Evolutionary conservation across 2,329 filamentous ascomycete species (phyloP).

Genomic region (Kalaharituber pfeilii): DNA sequence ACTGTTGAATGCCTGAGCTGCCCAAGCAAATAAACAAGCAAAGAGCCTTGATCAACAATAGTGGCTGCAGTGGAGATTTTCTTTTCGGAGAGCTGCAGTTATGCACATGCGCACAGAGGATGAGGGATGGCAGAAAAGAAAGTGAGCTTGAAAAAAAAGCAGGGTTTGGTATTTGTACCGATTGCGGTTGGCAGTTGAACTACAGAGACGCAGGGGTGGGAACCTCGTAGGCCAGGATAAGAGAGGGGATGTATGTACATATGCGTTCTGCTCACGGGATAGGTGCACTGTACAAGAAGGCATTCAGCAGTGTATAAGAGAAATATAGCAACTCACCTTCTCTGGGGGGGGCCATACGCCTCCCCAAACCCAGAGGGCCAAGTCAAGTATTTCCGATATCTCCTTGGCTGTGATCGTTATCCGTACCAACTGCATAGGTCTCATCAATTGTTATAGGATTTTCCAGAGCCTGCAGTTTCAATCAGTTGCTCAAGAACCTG

Average conservation of each 20-base stretch:
- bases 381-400: no score
- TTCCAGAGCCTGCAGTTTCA: no score
- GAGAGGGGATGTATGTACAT: neutral
- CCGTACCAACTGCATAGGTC: no score
- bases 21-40: neutral
- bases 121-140: slow-evolving; percentile 9
- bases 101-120: slow-evolving; percentile 18
- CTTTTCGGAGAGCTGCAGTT: slow-evolving; percentile 17
- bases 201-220: neutral
- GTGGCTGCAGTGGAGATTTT: slow-evolving; percentile 7
- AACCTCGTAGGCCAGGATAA: neutral
- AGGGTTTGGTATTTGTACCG: slow-evolving; percentile 10
- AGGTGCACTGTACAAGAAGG: no score
- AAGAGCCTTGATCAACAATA: neutral
- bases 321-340: no score
- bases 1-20: slow-evolving; percentile 1
- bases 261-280: neutral
- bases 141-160: slow-evolving; percentile 2
- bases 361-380: no score
- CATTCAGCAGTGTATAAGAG: no score
- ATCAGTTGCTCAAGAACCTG: no score
- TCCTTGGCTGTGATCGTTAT: no score
- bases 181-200: slow-evolving; percentile 2
- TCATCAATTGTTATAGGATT: no score
- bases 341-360: no score